Evolutionary conservation across 176 grass and related monocot genomes (phyloP), one percentile per base, ranked within the genome.

Genomic region (Chrysopogon serrulatus): DNA sequence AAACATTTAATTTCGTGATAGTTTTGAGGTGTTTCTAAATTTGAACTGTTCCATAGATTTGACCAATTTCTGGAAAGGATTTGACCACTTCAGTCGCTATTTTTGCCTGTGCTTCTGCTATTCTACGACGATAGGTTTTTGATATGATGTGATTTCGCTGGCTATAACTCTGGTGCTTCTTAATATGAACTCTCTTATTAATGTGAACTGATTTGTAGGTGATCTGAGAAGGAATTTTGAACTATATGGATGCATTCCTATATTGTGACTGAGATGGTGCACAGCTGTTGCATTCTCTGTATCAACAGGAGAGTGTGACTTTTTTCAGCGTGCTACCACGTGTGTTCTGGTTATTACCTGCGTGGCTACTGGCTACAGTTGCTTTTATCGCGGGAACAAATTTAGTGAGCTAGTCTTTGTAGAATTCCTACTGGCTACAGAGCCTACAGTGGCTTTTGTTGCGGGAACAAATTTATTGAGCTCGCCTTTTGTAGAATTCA

Each of bases 281-380:
- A 44, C 13, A 75, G 41, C 80, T 90, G 80, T 75, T 87, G 75
- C 60, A 74, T 84, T 90, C 42, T 43, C 5, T 51, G 73, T 48
- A 72, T 74, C 47, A 79, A 63, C 61, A 87, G 59, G 75, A 76
- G 40, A 43, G 40, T 62, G 83, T 83, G 79, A 87, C 80, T 68
- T 79, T 5, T 53, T 57, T 60, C 57, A 32, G 35, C 37, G 72
- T 57, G n/a, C 45, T 60, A 57, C 26, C 34, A 69, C 37, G 42
- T 60, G 33, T 48, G 60, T 48, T 73, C 41, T 4, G 8, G 35
- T 16, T 18, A 37, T 76, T 49, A 33, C 34, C 73, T 63, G 71
- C 34, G 37, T 84, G 47, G 60, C 44, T 83, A 53, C 49, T 53
- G 49, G 49, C 54, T 26, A 57, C 33, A 43, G 63, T 77, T 26